Evolutionary conservation across 768 basidiomycete species (phyloP).

Genomic region (Mycena chlorophos): DNA sequence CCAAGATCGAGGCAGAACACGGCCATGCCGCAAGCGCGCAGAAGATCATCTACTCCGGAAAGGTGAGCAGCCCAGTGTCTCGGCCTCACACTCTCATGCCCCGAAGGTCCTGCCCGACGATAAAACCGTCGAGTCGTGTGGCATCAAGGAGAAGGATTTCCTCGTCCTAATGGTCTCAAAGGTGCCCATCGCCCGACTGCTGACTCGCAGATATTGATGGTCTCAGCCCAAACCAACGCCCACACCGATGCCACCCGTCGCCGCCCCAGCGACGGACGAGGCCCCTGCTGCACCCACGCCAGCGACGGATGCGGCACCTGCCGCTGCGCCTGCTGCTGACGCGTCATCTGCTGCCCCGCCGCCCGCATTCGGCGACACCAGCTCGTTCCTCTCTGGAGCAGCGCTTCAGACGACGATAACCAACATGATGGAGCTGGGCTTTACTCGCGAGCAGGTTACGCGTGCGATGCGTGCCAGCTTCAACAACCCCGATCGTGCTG

Average conservation of each 20-base stretch:
- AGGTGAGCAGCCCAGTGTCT: too few species aligned
- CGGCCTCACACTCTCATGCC: too few species aligned
- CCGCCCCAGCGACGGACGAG: constrained; percentile 25
- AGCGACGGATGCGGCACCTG: constrained; percentile 30
- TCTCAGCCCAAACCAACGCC: constrained; percentile 58
- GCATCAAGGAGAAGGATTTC: constrained; percentile 98
- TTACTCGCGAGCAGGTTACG: constrained; percentile 78
- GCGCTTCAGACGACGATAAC: constrained; percentile 74
- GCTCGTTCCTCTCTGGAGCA: constrained; percentile 73
- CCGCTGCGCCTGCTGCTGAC: constrained; percentile 35
- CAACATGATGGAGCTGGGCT: constrained; percentile 95
- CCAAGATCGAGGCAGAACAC: constrained; percentile 76
- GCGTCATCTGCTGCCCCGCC: constrained; percentile 30
- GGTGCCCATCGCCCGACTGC: constrained; percentile 45
- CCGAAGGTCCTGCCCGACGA: constrained; percentile 82
- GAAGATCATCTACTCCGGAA: constrained; percentile 96
- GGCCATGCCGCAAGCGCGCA: constrained; percentile 73
- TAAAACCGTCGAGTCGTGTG: constrained; percentile 83
- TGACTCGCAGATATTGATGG: not conserved
- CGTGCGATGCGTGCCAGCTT: constrained; percentile 88
- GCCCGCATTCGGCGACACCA: constrained; percentile 45
- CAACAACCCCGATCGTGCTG: constrained; percentile 97
- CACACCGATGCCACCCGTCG: constrained; percentile 30
- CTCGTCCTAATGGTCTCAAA: constrained; percentile 99
- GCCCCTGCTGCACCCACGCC: constrained; percentile 26